These are phyloP conservation scores for Venturia aucupariae DNA, from an alignment of 2,329 filamentous ascomycete species.

Conservation along the genomic window DNA sequence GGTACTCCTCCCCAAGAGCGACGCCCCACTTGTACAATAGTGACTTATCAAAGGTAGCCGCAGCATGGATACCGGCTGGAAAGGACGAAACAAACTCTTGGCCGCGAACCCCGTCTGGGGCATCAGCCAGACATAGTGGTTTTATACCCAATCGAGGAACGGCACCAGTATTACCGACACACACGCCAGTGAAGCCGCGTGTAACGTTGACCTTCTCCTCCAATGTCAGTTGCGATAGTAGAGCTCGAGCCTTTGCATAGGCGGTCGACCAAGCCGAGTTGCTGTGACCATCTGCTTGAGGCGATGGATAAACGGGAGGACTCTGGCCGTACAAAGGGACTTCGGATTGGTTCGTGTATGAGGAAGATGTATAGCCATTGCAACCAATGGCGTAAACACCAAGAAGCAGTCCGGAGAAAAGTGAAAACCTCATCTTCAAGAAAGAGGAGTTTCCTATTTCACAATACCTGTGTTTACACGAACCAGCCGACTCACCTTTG, in stretches of 20 bases:
- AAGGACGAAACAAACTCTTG: slow-evolving; percentile 9
- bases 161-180: not conserved
- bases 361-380: not conserved
- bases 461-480: too few relatives aligned
- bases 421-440: not conserved
- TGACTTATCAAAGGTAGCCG: slow-evolving; percentile 10
- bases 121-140: slow-evolving; percentile 12
- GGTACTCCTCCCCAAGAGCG: slow-evolving; percentile 11
- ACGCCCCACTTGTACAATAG: slow-evolving; percentile 4
- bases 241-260: not conserved
- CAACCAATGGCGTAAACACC: not conserved
- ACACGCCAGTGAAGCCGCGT: not conserved
- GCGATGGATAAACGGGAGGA: not conserved
- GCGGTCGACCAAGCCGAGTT: not conserved
- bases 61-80: slow-evolving; percentile 11
- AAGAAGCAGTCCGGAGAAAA: not conserved
- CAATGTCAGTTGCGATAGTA: slow-evolving; percentile 9
- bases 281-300: not conserved
- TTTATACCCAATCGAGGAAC: not conserved
- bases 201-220: slow-evolving; percentile 13
- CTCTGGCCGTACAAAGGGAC: not conserved
- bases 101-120: slow-evolving; percentile 2
- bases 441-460: not conserved
- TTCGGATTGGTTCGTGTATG: not conserved
- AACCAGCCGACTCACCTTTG: not conserved